phyloP scores from a whole-genome alignment of 352 stramenopile genomes.

The Pythium brassicae region DNA sequence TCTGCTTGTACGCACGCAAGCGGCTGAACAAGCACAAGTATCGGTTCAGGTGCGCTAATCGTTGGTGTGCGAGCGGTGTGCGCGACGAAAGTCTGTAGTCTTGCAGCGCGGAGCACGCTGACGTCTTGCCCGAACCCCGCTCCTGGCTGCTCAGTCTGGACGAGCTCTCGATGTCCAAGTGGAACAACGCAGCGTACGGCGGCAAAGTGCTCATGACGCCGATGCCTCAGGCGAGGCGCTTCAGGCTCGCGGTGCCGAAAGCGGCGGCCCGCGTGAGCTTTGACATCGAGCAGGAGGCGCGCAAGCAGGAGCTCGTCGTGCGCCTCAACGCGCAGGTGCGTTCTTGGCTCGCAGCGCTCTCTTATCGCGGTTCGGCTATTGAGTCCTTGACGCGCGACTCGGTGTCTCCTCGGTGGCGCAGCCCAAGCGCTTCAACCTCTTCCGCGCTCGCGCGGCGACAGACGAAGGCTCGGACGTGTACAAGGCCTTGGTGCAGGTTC shows the following conservation, averaged over 20 bases:
- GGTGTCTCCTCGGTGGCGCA: constrained; percentile 2
- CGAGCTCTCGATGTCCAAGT: constrained; percentile 55
- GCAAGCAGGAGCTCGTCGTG: constrained; percentile 69
- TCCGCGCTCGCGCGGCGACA: constrained; percentile 27
- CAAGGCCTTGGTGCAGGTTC: constrained; percentile 44
- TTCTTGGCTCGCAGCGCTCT: not conserved
- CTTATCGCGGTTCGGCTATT: no score
- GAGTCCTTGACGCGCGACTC: not conserved
- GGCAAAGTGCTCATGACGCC: constrained; percentile 57
- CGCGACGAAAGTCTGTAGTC: no score
- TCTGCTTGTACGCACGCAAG: constrained; percentile 75
- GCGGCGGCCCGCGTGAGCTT: constrained; percentile 46
- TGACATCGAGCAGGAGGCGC: constrained; percentile 65
- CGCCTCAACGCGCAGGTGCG: constrained; percentile 46
- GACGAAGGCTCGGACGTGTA: constrained; percentile 29
- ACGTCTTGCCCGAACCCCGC: no score
- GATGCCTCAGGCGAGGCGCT: constrained; percentile 39
- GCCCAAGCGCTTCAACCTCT: constrained; percentile 45
- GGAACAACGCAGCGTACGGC: constrained; percentile 53
- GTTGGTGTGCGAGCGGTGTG: not conserved
- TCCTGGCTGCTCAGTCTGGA: constrained; percentile 9
- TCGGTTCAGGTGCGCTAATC: constrained; percentile 49
- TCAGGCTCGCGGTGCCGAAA: constrained; percentile 45
- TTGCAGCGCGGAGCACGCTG: no score
- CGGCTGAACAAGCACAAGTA: constrained; percentile 72